A percentile compares a stretch with the other conserved stretches of the same genome.
These are phyloP conservation scores for Perilla frutescens DNA, from an alignment of 257 asterid species.

Conservation along the genomic window DNA sequence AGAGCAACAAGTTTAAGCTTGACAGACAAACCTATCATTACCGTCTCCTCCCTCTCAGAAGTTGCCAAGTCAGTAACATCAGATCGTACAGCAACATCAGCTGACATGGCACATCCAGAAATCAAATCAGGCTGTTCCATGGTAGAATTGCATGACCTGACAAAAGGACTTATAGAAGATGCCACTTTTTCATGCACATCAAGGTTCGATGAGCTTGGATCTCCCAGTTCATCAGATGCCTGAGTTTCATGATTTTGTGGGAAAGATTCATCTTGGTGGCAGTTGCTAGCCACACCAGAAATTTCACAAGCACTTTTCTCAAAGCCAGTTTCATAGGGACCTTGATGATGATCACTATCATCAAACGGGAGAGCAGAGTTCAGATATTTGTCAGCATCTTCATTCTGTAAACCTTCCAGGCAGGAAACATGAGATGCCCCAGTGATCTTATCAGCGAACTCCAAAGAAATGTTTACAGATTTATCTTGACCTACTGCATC, in stretches of 20 bases:
- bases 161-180: constrained; percentile 42
- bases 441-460: constrained; percentile 34
- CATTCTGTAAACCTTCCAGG: constrained; percentile 39
- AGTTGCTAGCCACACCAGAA: constrained; percentile 45
- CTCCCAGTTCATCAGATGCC: constrained; percentile 41
- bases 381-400: constrained; percentile 34
- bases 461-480: constrained; percentile 35
- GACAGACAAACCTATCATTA: constrained; percentile 62
- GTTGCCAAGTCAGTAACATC: constrained; percentile 44
- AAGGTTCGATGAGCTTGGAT: constrained; percentile 37
- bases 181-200: constrained; percentile 43
- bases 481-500: constrained; percentile 44
- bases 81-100: constrained; percentile 46
- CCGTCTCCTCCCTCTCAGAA: constrained; percentile 51
- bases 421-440: constrained; percentile 44
- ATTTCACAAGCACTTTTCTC: constrained; percentile 42
- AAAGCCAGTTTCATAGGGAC: constrained; percentile 38
- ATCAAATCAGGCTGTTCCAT: constrained; percentile 45
- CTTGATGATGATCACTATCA: constrained; percentile 33
- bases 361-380: constrained; percentile 33
- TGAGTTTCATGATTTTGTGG: constrained; percentile 39
- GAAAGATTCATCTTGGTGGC: constrained; percentile 45
- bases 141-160: constrained; percentile 64
- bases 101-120: constrained; percentile 39
- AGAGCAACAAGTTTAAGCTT: constrained; percentile 36